phyloP scores from a whole-genome alignment of 2,329 filamentous ascomycete species.

The Chrysoporthe puriensis region DNA sequence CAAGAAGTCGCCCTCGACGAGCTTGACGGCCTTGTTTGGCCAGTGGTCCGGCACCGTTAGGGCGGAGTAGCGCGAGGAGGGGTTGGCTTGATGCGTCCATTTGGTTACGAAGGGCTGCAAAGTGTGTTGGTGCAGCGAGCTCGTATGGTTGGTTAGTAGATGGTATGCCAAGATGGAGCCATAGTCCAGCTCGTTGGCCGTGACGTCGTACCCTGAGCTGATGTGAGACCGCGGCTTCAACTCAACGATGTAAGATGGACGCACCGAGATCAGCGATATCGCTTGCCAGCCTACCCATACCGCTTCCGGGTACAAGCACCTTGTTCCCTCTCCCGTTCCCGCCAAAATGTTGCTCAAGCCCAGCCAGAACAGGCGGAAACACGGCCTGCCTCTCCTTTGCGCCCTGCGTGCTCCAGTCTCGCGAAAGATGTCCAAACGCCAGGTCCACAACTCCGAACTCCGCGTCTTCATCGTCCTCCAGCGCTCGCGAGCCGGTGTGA shows the following conservation, averaged over 20 bases:
- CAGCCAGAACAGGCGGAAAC: not conserved
- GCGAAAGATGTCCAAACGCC: not conserved
- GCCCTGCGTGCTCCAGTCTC: not conserved
- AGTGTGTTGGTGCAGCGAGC: not conserved
- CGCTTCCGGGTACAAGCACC: not conserved
- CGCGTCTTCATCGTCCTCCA: not conserved
- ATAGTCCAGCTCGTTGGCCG: not conserved
- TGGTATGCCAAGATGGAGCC: not conserved
- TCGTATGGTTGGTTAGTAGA: not conserved
- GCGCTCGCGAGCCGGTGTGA: not conserved
- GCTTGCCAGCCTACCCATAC: not conserved
- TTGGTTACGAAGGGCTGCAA: not conserved
- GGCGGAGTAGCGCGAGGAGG: not conserved
- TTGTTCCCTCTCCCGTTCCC: not conserved
- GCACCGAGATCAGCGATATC: not conserved
- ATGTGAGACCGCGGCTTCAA: not conserved
- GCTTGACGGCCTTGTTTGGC: constrained; percentile 1
- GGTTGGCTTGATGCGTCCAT: not conserved
- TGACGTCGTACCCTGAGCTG: not conserved
- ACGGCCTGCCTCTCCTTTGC: not conserved
- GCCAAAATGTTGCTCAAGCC: not conserved
- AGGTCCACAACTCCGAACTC: not conserved
- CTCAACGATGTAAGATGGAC: not conserved
- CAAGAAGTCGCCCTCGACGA: not conserved
- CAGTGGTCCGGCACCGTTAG: not conserved